phyloP scores from a whole-genome alignment of 2,329 filamentous ascomycete genomes.

The Torrubiellomyces zombiae region DNA sequence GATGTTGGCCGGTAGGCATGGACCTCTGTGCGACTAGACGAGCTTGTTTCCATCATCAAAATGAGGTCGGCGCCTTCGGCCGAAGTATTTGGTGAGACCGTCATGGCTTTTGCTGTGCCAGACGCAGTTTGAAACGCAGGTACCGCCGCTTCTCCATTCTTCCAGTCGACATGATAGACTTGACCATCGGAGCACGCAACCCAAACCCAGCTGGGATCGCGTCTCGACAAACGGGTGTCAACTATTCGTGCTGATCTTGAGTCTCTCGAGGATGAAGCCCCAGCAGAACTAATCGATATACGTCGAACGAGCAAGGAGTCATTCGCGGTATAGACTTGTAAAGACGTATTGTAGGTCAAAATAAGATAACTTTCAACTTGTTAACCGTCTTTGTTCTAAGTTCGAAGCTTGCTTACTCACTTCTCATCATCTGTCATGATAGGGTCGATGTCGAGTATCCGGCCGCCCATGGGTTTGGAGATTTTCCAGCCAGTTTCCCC shows the following conservation, averaged over 20 bases:
- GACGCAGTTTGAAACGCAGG: conserved; percentile 25
- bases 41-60: conserved; percentile 27
- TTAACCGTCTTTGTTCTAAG: neutral
- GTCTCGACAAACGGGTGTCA: conserved; percentile 22
- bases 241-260: conserved; percentile 19
- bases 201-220: conserved; percentile 34
- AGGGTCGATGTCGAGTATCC: conserved; percentile 48
- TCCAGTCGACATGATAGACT: conserved; percentile 44
- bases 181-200: conserved; percentile 41
- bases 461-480: conserved; percentile 47
- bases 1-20: conserved; percentile 26
- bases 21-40: conserved; percentile 19
- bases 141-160: conserved; percentile 23
- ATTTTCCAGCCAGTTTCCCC: conserved; percentile 35
- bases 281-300: conserved; percentile 33
- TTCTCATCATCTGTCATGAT: conserved; percentile 44
- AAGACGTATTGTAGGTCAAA: conserved; percentile 53
- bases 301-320: conserved; percentile 68
- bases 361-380: conserved; percentile 45
- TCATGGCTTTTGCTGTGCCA: conserved; percentile 28
- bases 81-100: conserved; percentile 20
- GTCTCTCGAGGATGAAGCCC: conserved; percentile 10
- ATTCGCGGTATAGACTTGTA: conserved; percentile 66
- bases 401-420: conserved; percentile 21
- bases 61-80: conserved; percentile 25